Evolutionary conservation across 805 yeast species (phyloP), one percentile per base, ranked within the genome.

Genomic region (Yarrowia sp.): DNA sequence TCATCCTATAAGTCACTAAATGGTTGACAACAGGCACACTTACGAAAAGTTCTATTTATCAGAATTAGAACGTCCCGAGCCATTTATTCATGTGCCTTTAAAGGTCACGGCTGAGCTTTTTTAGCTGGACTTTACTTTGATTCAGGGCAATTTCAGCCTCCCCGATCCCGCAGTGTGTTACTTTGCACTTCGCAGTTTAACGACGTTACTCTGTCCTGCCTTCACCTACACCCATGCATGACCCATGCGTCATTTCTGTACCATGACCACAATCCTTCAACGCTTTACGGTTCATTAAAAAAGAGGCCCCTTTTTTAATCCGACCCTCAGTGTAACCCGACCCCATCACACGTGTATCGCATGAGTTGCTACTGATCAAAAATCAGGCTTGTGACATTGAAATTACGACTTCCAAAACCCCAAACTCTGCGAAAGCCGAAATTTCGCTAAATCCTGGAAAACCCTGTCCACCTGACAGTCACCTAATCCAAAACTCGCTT

Each of bases 401-500:
- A 48, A 30, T 30, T 30, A 49, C 56, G 1, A 14, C 16, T n/a
- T 26, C 28, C 2, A 46, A 17, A 14, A 14, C 56, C 16, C 38
- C 19, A 9, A 19, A 19, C 28, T 28, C 35, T 4, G 17, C 17
- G 9, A 19, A 32, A 21, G 8, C 26, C 16, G 16, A 7, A 21
- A 49, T 19, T 14, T 22, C 41, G 56, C 40, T 49, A 33, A 49
- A 8, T 40, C 40, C 56, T 11, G 41, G 21, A 21, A 33, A 49
- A 49, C 56, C 56, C 56, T 49, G 56, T 49, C n/a, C 30, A 10
- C 24, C 49, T 43, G 32, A 33, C 33, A 10, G 51, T 44, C 38
- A n/a, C 30, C 41, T 22, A 33, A 49, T 49, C 56, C 56, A 33
- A 32, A 49, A 12, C 56, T 49, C 56, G 56, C 56, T 33, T 49